phyloP scores from a whole-genome alignment of 176 grass and related monocot species.

The Chloris gayana region DNA sequence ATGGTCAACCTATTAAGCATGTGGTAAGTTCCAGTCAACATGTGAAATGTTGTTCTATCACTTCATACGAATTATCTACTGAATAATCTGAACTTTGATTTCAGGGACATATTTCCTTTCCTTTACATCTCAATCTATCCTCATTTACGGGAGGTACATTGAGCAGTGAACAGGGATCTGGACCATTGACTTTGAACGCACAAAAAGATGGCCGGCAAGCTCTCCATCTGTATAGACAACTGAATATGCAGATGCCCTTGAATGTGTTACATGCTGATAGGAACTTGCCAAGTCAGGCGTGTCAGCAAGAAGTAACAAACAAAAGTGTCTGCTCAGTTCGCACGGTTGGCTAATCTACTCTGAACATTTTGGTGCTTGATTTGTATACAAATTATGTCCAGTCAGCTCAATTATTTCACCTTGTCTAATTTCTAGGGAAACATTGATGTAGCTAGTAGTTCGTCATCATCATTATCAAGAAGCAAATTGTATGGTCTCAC shows the following conservation, averaged over 20 bases:
- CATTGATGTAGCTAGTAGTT: slow-evolving; percentile 18
- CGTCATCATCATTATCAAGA: background rate
- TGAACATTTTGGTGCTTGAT: background rate
- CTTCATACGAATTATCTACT: slow-evolving; percentile 20
- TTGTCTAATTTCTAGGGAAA: slow-evolving; percentile 25
- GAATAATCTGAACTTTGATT: slow-evolving; percentile 30
- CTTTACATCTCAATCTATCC: slow-evolving; percentile 76
- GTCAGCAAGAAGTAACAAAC: slow-evolving; percentile 11
- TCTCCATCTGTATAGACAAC: slow-evolving; percentile 38
- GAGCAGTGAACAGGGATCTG: slow-evolving; percentile 27
- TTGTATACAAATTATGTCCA: background rate
- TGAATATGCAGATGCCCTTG: slow-evolving; percentile 48
- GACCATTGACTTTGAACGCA: slow-evolving; percentile 27
- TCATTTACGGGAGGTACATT: slow-evolving; percentile 55
- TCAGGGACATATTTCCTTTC: slow-evolving; percentile 86
- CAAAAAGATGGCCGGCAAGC: slow-evolving; percentile 31
- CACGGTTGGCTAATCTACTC: slow-evolving; percentile 22
- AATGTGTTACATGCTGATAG: slow-evolving; percentile 38
- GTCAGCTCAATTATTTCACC: background rate
- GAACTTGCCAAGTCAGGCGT: slow-evolving; percentile 33
- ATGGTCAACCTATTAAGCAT: slow-evolving; percentile 72
- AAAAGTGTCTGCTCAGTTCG: background rate
- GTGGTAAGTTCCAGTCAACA: slow-evolving; percentile 42
- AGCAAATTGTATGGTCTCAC: slow-evolving; percentile 60
- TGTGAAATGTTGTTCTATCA: slow-evolving; percentile 6